These are phyloP conservation scores for Phialophora verrucosa DNA, from an alignment of 2,329 filamentous ascomycete species.

Conservation along the genomic window DNA sequence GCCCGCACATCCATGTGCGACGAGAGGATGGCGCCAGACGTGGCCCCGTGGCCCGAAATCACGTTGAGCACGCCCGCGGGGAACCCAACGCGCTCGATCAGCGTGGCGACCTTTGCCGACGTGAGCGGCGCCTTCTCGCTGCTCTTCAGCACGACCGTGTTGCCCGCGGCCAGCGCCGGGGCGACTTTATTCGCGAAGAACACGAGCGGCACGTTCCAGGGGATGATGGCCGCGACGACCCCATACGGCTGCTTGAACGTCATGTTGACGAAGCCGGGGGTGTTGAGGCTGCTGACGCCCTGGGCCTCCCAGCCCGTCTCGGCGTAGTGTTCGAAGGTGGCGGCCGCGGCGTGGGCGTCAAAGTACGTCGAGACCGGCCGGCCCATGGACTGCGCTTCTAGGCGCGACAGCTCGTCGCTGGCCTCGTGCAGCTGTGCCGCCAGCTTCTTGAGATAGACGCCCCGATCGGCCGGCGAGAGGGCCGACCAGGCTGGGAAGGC, in stretches of 20 bases:
- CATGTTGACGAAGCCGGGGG: constrained; percentile 35
- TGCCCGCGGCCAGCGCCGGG: constrained; percentile 48
- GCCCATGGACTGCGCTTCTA: constrained; percentile 48
- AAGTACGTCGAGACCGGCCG: constrained; percentile 39
- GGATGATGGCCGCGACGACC: constrained; percentile 58
- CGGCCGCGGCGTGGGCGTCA: constrained; percentile 28
- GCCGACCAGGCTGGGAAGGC: constrained; percentile 49
- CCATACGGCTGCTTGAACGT: constrained; percentile 35
- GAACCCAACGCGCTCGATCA: constrained; percentile 75
- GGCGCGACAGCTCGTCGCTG: constrained; percentile 43
- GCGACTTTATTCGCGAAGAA: constrained; percentile 52
- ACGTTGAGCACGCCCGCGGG: constrained; percentile 79
- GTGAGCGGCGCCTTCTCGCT: constrained; percentile 40
- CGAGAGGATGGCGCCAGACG: constrained; percentile 71
- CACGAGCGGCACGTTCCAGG: constrained; percentile 61
- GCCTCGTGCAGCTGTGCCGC: constrained; percentile 43
- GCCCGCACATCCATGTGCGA: constrained; percentile 73
- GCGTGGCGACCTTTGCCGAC: constrained; percentile 61
- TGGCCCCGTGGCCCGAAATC: constrained; percentile 71
- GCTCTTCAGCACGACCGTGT: constrained; percentile 42
- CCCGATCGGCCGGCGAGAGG: constrained; percentile 44
- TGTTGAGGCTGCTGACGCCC: constrained; percentile 34
- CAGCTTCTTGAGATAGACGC: constrained; percentile 44
- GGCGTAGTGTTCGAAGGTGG: constrained; percentile 31
- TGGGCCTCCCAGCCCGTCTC: constrained; percentile 39